Evolutionary conservation across 139 green algal species (phyloP).

Genomic region (Closterium sp.): DNA sequence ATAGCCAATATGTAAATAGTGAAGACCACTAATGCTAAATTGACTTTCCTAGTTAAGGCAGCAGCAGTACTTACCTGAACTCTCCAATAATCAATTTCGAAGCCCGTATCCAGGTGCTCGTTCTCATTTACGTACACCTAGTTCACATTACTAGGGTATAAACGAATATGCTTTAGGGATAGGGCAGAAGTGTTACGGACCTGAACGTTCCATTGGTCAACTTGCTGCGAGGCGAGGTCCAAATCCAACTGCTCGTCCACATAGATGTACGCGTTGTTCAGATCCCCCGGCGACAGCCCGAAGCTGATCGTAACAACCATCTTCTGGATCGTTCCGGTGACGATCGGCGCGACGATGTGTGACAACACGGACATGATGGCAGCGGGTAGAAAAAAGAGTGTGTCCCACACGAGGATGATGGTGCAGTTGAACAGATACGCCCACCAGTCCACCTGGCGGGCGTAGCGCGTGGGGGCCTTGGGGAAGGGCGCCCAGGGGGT

Average conservation of each 20-base stretch:
- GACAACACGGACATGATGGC: background rate
- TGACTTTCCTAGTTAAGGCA: no score
- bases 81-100: no score
- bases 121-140: no score
- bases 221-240: background rate
- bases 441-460: background rate
- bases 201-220: slow-evolving; percentile 18
- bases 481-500: background rate
- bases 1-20: no score
- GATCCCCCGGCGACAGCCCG: background rate
- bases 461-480: background rate
- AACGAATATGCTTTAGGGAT: no score
- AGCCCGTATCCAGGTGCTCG: no score
- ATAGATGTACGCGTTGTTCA: slow-evolving; percentile 18
- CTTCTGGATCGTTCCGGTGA: background rate
- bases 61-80: no score
- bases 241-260: slow-evolving; percentile 24
- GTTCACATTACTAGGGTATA: no score
- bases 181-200: no score
- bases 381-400: background rate
- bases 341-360: background rate
- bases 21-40: no score
- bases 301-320: slow-evolving; percentile 8
- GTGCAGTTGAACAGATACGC: background rate
- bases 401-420: background rate